phyloP scores from a whole-genome alignment of 495 filamentous ascomycete species.

The Daldinia bambusicola region DNA sequence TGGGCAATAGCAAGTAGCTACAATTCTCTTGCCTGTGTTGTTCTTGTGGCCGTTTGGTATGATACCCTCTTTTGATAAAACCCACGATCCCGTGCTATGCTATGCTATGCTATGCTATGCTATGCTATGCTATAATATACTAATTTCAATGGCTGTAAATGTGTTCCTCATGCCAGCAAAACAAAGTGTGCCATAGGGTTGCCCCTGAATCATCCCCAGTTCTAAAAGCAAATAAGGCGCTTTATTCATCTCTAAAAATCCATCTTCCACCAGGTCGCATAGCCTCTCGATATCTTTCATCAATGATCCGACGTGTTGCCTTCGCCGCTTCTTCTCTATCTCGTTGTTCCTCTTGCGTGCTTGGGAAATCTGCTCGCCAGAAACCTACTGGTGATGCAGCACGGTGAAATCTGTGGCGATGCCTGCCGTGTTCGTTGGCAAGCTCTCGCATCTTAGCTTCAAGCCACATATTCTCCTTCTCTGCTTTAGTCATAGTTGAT shows the following conservation, averaged over 20 bases:
- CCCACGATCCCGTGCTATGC: background rate
- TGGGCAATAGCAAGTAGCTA: too few species aligned
- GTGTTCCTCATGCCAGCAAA: slow-evolving; percentile 3
- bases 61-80: background rate
- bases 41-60: background rate
- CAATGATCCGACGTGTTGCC: slow-evolving; percentile 69
- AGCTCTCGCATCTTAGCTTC: slow-evolving; percentile 74
- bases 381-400: slow-evolving; percentile 81
- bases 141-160: background rate
- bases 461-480: slow-evolving; percentile 67
- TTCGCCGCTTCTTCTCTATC: slow-evolving; percentile 69
- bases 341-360: slow-evolving; percentile 76
- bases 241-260: slow-evolving; percentile 82
- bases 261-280: slow-evolving; percentile 78
- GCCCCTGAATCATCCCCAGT: background rate
- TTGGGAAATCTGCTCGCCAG: slow-evolving; percentile 89
- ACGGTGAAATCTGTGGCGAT: slow-evolving; percentile 78
- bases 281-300: slow-evolving; percentile 82
- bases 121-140: background rate
- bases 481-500: slow-evolving; percentile 57
- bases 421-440: slow-evolving; percentile 77
- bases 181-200: slow-evolving; percentile 4
- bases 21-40: background rate
- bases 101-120: background rate
- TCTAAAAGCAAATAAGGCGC: background rate